phyloP scores from a whole-genome alignment of 75 land plant genomes.

The Cunninghamia lanceolata region DNA sequence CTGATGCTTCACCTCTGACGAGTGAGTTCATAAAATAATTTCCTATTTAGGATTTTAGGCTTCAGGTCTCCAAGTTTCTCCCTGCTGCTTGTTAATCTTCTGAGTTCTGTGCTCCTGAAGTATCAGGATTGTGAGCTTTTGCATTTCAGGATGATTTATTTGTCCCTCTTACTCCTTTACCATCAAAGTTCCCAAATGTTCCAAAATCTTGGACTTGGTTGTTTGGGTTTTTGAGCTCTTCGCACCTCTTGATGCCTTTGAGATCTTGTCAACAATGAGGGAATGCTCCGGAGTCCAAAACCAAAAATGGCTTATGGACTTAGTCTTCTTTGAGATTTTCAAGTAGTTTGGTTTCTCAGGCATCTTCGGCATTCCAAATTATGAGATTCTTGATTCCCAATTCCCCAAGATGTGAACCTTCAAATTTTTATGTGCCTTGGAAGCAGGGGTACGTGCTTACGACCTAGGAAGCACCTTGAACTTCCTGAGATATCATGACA shows the following conservation, averaged over 20 bases:
- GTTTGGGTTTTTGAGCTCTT: background rate
- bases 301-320: too few relatives aligned
- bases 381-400: background rate
- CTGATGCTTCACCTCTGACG: background rate
- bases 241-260: background rate
- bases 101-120: background rate
- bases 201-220: background rate
- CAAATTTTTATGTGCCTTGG: background rate
- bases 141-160: background rate
- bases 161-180: background rate
- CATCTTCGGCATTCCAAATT: background rate
- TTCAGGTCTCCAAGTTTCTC: background rate
- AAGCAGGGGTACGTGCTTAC: background rate
- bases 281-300: too few relatives aligned
- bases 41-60: background rate
- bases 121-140: background rate
- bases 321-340: too few relatives aligned
- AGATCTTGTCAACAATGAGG: background rate
- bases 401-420: background rate
- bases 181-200: background rate
- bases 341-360: too few relatives aligned
- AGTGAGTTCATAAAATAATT: background rate
- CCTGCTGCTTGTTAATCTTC: background rate
- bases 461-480: background rate
- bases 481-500: background rate